phyloP scores from a whole-genome alignment of 1,139 yeast genomes.

The Groenewaldozyma auringiensis region DNA sequence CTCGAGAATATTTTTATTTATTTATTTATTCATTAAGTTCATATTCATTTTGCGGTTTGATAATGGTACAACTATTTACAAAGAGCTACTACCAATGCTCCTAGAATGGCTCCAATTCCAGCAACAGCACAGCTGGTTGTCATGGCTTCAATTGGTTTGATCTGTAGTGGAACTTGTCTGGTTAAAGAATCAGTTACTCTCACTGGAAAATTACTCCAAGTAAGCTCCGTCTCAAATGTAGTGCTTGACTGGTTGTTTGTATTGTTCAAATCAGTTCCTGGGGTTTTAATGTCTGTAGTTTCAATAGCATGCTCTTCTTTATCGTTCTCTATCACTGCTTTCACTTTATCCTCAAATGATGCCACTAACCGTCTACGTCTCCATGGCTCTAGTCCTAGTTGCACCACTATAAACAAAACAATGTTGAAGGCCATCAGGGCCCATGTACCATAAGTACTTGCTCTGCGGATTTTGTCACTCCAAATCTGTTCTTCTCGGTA shows the following conservation, averaged over 20 bases:
- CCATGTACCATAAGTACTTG: constrained; percentile 97
- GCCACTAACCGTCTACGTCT: constrained; percentile 72
- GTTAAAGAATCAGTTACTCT: background rate
- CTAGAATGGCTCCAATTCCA: background rate
- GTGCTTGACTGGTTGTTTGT: too few species aligned
- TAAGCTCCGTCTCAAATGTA: background rate
- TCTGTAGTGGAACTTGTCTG: background rate
- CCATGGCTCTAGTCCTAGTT: constrained; percentile 90
- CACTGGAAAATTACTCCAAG: background rate
- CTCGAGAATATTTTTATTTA: too few species aligned
- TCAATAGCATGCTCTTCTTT: background rate
- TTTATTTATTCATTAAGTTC: too few species aligned
- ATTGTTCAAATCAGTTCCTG: background rate
- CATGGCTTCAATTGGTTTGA: background rate
- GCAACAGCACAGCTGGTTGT: background rate
- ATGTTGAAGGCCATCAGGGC: constrained; percentile 83
- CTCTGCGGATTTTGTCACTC: constrained; percentile 92
- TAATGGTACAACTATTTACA: too few species aligned
- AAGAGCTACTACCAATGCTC: background rate
- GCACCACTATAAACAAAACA: constrained; percentile 68
- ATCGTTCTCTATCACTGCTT: constrained; percentile 39
- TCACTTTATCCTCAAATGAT: constrained; percentile 76
- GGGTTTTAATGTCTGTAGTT: background rate
- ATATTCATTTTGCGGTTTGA: too few species aligned
- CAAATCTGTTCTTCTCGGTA: constrained; percentile 97